These are phyloP conservation scores for Pouteria campechiana DNA, from an alignment of 179 eudicot genomes.

Conservation along the genomic window DNA sequence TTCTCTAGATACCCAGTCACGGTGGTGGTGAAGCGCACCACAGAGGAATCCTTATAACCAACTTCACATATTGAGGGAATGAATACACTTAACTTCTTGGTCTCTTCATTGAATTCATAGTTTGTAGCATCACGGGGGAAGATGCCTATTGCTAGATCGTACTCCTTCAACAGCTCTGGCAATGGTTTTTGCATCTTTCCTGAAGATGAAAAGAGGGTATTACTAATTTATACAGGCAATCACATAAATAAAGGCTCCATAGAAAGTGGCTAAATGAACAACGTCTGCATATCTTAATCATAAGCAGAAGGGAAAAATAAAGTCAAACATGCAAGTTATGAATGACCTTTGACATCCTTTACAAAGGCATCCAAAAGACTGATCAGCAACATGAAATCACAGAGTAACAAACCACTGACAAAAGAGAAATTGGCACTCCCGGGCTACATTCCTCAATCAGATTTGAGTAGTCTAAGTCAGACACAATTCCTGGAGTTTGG, in stretches of 20 bases:
- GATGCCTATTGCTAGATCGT: slow-evolving; percentile 69
- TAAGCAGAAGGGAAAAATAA: too few relatives aligned
- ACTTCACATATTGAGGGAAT: slow-evolving; percentile 80
- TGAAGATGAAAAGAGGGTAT: slow-evolving; percentile 22
- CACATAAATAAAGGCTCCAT: too few relatives aligned
- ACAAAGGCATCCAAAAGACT: too few relatives aligned
- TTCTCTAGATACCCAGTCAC: slow-evolving; percentile 84
- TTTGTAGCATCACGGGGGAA: slow-evolving; percentile 92
- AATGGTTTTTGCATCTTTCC: slow-evolving; percentile 88
- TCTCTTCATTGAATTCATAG: slow-evolving; percentile 88
- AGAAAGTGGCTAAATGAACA: too few relatives aligned
- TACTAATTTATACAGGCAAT: too few relatives aligned
- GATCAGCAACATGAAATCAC: too few relatives aligned
- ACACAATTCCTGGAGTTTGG: too few relatives aligned
- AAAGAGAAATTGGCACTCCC: too few relatives aligned
- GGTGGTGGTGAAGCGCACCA: slow-evolving; percentile 55
- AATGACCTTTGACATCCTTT: background rate
- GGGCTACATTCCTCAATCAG: too few relatives aligned
- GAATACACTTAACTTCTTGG: slow-evolving; percentile 60
- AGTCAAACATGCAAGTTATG: background rate
- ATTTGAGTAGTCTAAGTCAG: too few relatives aligned
- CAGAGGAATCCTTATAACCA: slow-evolving; percentile 80
- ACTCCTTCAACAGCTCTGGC: slow-evolving; percentile 72
- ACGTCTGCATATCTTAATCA: too few relatives aligned
- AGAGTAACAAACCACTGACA: too few relatives aligned